Evolutionary conservation across 2,329 filamentous ascomycete species (phyloP).

Genomic region (Achaetomium macrosporum): DNA sequence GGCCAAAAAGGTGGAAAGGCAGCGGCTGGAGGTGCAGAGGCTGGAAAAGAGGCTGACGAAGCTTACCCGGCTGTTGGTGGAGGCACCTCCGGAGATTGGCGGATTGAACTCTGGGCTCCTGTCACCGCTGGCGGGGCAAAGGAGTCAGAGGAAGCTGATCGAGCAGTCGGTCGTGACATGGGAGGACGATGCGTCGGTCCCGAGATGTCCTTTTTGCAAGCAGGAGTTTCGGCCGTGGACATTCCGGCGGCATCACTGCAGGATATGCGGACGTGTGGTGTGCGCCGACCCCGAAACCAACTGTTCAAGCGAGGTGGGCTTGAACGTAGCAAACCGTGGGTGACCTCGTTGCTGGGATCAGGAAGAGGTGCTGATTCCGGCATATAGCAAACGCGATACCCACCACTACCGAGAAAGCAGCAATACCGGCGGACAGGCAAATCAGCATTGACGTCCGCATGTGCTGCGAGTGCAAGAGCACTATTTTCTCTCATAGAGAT

Average conservation of each 20-base stretch:
- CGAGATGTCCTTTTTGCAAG: slow-evolving; percentile 86
- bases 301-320: slow-evolving; percentile 77
- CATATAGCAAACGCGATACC: slow-evolving; percentile 26
- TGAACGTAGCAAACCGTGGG: slow-evolving; percentile 62
- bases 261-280: slow-evolving; percentile 87
- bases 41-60: slow-evolving; percentile 89
- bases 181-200: slow-evolving; percentile 82
- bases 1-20: slow-evolving; percentile 72
- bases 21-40: slow-evolving; percentile 79
- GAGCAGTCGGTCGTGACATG: slow-evolving; percentile 92
- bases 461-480: slow-evolving; percentile 77
- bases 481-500: slow-evolving; percentile 61
- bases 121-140: slow-evolving; percentile 60
- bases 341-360: fast-evolving
- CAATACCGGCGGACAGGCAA: slow-evolving; percentile 34
- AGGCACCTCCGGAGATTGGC: slow-evolving; percentile 60
- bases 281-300: slow-evolving; percentile 80
- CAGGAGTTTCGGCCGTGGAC: slow-evolving; percentile 93
- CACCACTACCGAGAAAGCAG: slow-evolving; percentile 30
- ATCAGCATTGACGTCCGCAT: slow-evolving; percentile 79
- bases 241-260: slow-evolving; percentile 88
- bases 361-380: slow-evolving; percentile 2
- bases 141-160: slow-evolving; percentile 69
- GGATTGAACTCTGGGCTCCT: slow-evolving; percentile 46
- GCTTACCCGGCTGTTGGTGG: slow-evolving; percentile 75